Base-by-base conservation (phyloP, 2,329 filamentous ascomycete species). In the Aspergillus latus region DNA sequence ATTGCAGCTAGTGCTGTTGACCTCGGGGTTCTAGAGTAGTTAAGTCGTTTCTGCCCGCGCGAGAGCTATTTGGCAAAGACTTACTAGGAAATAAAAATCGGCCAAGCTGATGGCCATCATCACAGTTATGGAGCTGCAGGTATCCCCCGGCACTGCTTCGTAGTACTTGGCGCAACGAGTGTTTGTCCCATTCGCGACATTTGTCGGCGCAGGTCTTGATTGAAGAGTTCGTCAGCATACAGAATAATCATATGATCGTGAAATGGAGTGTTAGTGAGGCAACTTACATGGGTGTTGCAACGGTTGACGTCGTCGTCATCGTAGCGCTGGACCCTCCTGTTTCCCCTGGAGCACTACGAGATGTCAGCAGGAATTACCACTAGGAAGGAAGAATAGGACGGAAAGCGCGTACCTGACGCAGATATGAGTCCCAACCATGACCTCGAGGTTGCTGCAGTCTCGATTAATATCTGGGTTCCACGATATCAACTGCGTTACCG, bases 41-140 rank as follows among this genome's bases (percentile, higher is more conserved):
- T 34, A 11, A 34, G 32, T 37, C 6, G 45, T 44, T 50, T 37
- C 46, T 13, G 49, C 32, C 32, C 11, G 32, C 32, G 32, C 32
- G 10, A 13, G 45, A 49, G 40, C 32, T 55, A 21, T 36, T 28
- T 11, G 46, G 52, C 8, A 50, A 8, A 40, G 52, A 46, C 21
- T 26, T 45, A 45, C 42, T 13, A 57, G 49, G 39, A 57, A 57
- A 28, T 42, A 47, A 16, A 57, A 57, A 30, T 57, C 49, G 11
- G 28, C 30, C 26, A 57, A 37, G 16, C 49, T 52, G 11, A 57
- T 57, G 3, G 10, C 49, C 43, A 57, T 49, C 49, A 43, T 52
- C 21, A 57, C 36, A 2, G 48, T 44, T 15, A 57, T 10, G 5
- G 43, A 42, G 15, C 26, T 45, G 44, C 54, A 57, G 15, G 43